Percentiles rank a stretch among this genome's conserved stretches.
Evolutionary conservation across 805 yeast genomes (phyloP).

Genomic region (Brettanomyces custersianus): DNA sequence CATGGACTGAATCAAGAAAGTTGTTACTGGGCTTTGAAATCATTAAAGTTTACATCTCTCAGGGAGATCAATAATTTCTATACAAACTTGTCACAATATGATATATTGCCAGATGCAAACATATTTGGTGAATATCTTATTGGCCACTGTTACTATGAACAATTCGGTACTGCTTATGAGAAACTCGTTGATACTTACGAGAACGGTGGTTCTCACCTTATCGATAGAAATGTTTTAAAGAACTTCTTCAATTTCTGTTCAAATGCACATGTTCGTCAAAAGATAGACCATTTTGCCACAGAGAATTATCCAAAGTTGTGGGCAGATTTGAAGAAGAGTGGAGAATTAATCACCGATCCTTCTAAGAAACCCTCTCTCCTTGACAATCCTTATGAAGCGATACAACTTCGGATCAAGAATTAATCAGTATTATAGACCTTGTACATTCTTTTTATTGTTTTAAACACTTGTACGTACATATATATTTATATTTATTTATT

Average conservation of each 20-base stretch:
- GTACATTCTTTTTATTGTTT: background rate
- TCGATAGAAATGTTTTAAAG: slow-evolving; percentile 36
- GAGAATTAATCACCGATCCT: slow-evolving; percentile 22
- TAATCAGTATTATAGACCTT: background rate
- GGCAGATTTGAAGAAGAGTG: slow-evolving; percentile 25
- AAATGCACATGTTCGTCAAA: slow-evolving; percentile 25
- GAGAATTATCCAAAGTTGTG: slow-evolving; percentile 27
- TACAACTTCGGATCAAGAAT: background rate
- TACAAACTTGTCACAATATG: slow-evolving; percentile 46
- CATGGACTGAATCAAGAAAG: slow-evolving; percentile 56
- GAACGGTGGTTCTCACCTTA: slow-evolving; percentile 31
- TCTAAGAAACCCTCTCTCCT: slow-evolving; percentile 25
- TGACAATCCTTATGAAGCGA: slow-evolving; percentile 16
- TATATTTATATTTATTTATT: slow-evolving; percentile 2
- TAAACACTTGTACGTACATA: background rate
- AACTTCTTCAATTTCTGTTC: slow-evolving; percentile 40
- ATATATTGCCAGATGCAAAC: slow-evolving; percentile 41
- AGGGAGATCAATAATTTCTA: slow-evolving; percentile 53
- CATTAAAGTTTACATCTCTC: slow-evolving; percentile 44
- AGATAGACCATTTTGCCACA: slow-evolving; percentile 32
- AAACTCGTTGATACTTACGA: slow-evolving; percentile 39
- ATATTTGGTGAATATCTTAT: slow-evolving; percentile 53
- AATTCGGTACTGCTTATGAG: slow-evolving; percentile 45
- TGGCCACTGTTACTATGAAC: slow-evolving; percentile 63
- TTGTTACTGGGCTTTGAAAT: slow-evolving; percentile 56